phyloP scores from a whole-genome alignment of 805 yeast genomes.

The Saturnispora silvae region DNA sequence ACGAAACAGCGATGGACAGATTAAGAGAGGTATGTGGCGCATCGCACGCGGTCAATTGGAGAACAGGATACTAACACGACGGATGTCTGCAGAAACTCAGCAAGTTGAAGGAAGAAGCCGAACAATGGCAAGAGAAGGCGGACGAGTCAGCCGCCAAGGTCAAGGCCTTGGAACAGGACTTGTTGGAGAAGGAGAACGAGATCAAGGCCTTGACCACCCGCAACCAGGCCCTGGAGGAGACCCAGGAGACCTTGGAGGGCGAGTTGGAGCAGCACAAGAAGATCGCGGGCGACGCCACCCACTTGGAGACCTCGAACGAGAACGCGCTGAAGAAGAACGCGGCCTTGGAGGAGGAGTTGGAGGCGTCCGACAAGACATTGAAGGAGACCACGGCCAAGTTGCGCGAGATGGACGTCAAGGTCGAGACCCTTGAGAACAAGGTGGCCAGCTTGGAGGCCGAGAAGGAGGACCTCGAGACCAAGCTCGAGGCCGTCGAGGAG shows the following conservation, averaged over 20 bases:
- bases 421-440: constrained; percentile 92
- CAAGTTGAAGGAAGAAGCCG: constrained; percentile 88
- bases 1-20: constrained; percentile 33
- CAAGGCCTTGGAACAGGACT: constrained; percentile 88
- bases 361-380: constrained; percentile 80
- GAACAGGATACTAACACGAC: not conserved
- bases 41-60: too few relatives aligned
- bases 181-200: constrained; percentile 87
- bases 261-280: constrained; percentile 69
- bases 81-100: constrained; percentile 54
- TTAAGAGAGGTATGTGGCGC: constrained; percentile 35
- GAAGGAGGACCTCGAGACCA: constrained; percentile 83
- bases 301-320: constrained; percentile 82
- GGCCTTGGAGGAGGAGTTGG: constrained; percentile 83
- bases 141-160: constrained; percentile 74
- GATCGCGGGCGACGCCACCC: constrained; percentile 83
- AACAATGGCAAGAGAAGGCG: constrained; percentile 93
- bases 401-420: constrained; percentile 91
- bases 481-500: constrained; percentile 76
- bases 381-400: constrained; percentile 89
- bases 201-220: constrained; percentile 87
- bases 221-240: constrained; percentile 78
- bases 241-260: constrained; percentile 67
- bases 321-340: constrained; percentile 83
- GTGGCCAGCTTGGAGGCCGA: constrained; percentile 87